phyloP scores from a whole-genome alignment of 495 filamentous ascomycete species.

The Aspergillus hancockii region DNA sequence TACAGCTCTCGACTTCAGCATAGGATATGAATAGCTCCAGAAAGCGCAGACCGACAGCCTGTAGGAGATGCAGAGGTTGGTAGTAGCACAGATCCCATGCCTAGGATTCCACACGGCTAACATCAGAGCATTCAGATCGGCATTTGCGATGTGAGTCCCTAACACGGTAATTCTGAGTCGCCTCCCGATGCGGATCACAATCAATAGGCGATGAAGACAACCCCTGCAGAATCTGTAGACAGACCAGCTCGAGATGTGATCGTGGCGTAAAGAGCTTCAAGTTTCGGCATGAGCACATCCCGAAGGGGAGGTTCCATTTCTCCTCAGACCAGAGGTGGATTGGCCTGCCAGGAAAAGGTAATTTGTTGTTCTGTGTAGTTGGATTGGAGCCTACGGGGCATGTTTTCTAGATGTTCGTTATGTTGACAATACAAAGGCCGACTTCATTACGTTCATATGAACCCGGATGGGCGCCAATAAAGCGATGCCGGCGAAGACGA shows the following conservation, averaged over 20 bases:
- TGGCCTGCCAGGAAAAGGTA: neutral
- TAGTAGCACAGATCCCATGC: neutral
- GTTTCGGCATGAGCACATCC: neutral
- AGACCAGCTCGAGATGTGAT: neutral
- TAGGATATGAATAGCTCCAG: neutral
- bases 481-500: neutral
- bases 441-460: neutral
- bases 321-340: neutral
- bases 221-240: neutral
- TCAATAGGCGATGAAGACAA: neutral
- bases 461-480: neutral
- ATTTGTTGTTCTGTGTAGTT: neutral
- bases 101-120: neutral
- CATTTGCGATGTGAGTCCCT: neutral
- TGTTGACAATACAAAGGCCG: neutral
- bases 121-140: neutral
- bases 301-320: constrained; percentile 1
- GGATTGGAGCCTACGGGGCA: neutral
- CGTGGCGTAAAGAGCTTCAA: neutral
- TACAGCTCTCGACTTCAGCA: too few relatives aligned
- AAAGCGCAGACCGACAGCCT: neutral
- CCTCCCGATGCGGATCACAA: neutral
- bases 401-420: neutral
- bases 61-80: neutral
- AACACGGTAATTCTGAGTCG: too few relatives aligned